phyloP scores from a whole-genome alignment of 2,329 filamentous ascomycete species.

The Colletotrichum spaethianum region DNA sequence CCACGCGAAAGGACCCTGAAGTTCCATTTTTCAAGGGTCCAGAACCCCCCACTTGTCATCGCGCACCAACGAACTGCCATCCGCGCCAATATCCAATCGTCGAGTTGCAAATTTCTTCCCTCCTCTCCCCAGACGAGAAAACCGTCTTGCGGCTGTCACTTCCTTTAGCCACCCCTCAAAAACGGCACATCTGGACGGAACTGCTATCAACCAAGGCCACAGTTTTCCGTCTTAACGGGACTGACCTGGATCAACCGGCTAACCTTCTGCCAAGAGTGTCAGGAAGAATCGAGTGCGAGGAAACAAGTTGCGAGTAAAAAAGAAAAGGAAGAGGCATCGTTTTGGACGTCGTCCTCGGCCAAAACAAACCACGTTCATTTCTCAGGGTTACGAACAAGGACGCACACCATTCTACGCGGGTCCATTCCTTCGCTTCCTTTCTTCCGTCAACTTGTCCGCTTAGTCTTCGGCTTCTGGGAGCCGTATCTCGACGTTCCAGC shows the following conservation, averaged over 20 bases:
- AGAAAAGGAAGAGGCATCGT: not conserved
- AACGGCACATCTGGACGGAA: constrained; percentile 28
- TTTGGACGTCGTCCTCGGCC: not conserved
- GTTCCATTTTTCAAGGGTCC: constrained; percentile 42
- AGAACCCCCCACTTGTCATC: constrained; percentile 37
- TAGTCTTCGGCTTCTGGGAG: not conserved
- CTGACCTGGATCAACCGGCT: not conserved
- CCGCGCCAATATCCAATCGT: constrained; percentile 36
- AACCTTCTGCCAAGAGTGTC: constrained; percentile 5
- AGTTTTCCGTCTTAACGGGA: not conserved
- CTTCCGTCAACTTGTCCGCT: not conserved
- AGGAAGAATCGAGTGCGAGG: not conserved
- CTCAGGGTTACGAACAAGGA: not conserved
- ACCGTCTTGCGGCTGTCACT: not conserved
- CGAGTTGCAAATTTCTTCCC: constrained; percentile 38
- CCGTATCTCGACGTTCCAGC: not conserved
- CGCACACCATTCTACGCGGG: not conserved
- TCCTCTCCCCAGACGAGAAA: not conserved
- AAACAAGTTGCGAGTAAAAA: not conserved
- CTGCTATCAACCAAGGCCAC: constrained; percentile 1
- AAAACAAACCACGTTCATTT: not conserved
- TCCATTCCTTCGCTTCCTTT: not conserved
- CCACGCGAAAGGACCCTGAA: constrained; percentile 39
- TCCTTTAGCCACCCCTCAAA: constrained; percentile 15
- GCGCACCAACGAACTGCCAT: constrained; percentile 37